These are phyloP conservation scores for Rhodotorula graminis DNA, from an alignment of 768 basidiomycete genomes.

Conservation along the genomic window DNA sequence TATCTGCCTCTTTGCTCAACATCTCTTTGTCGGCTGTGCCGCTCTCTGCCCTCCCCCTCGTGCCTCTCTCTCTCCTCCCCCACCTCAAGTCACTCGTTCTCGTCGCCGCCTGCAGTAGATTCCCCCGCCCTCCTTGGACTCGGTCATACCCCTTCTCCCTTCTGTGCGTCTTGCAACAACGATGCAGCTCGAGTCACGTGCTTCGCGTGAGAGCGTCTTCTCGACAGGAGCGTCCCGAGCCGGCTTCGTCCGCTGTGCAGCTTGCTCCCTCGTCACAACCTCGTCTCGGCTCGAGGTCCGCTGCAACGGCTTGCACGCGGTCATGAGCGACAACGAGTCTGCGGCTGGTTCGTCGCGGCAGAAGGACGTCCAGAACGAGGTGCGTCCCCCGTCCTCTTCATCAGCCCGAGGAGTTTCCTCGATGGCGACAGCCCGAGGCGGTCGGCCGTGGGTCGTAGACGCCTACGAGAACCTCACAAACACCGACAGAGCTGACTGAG, in stretches of 20 bases:
- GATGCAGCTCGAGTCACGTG: neutral
- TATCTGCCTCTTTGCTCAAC: neutral
- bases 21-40: neutral
- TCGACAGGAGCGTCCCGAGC: too few species aligned
- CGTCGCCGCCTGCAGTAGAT: neutral
- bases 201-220: too few species aligned
- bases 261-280: too few species aligned
- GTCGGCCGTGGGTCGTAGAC: too few species aligned
- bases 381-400: neutral
- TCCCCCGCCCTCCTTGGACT: neutral
- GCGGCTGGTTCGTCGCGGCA: neutral
- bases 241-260: too few species aligned
- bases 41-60: neutral
- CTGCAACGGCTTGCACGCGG: too few species aligned
- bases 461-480: too few species aligned
- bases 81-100: constrained; percentile 1
- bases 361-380: constrained; percentile 1
- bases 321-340: neutral
- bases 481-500: neutral
- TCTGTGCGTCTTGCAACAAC: neutral
- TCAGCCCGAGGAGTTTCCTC: neutral
- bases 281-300: neutral
- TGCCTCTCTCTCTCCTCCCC: neutral
- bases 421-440: too few species aligned
- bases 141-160: neutral